These are phyloP conservation scores for Fraxinus anomala DNA, from an alignment of 257 asterid genomes.

Conservation along the genomic window DNA sequence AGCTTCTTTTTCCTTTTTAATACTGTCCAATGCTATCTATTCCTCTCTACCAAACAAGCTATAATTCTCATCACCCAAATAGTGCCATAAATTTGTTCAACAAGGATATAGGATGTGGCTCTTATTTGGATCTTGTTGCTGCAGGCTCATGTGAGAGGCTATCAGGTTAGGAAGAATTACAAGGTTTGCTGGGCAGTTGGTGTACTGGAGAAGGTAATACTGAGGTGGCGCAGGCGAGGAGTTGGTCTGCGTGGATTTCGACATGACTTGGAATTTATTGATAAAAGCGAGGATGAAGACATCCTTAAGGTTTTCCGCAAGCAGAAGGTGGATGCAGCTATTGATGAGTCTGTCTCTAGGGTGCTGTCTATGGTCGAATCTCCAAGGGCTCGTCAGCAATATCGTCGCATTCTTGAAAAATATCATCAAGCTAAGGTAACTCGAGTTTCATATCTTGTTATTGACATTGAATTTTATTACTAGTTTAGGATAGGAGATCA, in stretches of 20 bases:
- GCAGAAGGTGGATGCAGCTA: constrained; percentile 75
- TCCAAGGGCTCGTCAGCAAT: constrained; percentile 82
- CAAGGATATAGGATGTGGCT: background rate
- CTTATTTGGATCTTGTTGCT: constrained; percentile 14
- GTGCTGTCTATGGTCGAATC: constrained; percentile 91
- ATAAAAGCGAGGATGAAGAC: constrained; percentile 71
- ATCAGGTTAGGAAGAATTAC: constrained; percentile 78
- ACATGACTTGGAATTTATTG: constrained; percentile 49
- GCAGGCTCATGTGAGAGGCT: constrained; percentile 97
- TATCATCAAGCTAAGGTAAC: constrained; percentile 89
- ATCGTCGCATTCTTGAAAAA: constrained; percentile 74
- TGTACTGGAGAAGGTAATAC: constrained; percentile 78
- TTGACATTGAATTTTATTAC: background rate
- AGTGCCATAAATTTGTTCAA: background rate
- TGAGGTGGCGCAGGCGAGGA: constrained; percentile 90
- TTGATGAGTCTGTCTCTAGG: constrained; percentile 85
- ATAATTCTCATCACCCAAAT: background rate
- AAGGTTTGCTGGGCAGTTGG: constrained; percentile 93
- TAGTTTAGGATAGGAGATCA: background rate
- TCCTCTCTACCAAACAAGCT: background rate
- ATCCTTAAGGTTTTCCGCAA: constrained; percentile 81
- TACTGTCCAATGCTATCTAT: background rate
- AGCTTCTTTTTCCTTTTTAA: background rate
- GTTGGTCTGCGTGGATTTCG: constrained; percentile 84
- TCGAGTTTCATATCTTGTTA: background rate